Percentiles rank a stretch among this genome's conserved stretches.
Conservation (phyloP, 2,329 filamentous ascomycete species). For the Ustulina deusta region DNA sequence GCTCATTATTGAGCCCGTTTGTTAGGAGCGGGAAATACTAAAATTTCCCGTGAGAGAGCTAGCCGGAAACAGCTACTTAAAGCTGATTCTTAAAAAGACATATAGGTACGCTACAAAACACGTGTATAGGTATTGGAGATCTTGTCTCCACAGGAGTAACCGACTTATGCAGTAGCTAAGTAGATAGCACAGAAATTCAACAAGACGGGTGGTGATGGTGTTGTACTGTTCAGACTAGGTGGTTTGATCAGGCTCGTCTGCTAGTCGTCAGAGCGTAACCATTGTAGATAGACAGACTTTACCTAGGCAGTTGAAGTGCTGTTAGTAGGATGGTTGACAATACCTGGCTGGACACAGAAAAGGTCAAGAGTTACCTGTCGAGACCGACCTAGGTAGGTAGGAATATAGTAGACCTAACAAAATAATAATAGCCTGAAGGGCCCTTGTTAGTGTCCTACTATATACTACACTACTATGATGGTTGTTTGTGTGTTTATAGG, state of each 20-base stretch:
- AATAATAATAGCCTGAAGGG: neutral
- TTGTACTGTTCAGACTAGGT: neutral
- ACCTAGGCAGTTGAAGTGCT: too few species aligned
- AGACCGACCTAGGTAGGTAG: too few species aligned
- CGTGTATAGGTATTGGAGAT: constrained; percentile 29
- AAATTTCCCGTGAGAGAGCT: constrained; percentile 8
- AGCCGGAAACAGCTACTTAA: constrained; percentile 16
- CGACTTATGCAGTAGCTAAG: neutral
- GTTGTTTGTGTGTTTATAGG: constrained; percentile 4
- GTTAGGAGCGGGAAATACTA: constrained; percentile 9
- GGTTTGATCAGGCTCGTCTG: too few species aligned
- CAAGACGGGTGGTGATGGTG: constrained; percentile 7
- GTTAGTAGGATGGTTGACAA: too few species aligned
- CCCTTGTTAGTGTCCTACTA: neutral
- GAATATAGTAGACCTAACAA: too few species aligned
- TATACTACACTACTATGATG: neutral
- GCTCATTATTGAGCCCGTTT: neutral
- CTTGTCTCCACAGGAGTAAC: constrained; percentile 22
- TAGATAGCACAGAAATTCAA: neutral
- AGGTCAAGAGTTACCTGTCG: neutral
- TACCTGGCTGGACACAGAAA: neutral
- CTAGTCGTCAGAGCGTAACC: neutral
- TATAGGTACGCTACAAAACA: constrained; percentile 5
- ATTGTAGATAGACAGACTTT: neutral
- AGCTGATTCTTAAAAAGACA: constrained; percentile 6